Evolutionary conservation across 2,329 filamentous ascomycete genomes (phyloP).

Genomic region (Samsoniella hepiali): DNA sequence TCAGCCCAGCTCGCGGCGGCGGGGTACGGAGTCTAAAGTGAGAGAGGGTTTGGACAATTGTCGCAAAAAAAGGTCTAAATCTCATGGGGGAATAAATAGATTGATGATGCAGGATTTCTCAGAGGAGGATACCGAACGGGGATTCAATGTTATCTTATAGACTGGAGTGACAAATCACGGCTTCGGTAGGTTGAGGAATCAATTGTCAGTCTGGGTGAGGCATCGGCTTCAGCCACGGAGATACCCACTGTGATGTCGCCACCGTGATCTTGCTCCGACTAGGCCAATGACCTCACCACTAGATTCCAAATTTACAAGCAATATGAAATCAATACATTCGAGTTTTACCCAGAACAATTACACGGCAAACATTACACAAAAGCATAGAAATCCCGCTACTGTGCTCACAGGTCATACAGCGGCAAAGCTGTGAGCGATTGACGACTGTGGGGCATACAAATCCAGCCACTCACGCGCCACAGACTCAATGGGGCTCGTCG

Average conservation of each 20-base stretch:
- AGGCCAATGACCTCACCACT: conserved; percentile 7
- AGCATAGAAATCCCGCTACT: no score
- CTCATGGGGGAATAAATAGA: conserved; percentile 40
- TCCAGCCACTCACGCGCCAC: conserved; percentile 15
- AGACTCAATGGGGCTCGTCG: not conserved
- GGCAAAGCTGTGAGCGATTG: not conserved
- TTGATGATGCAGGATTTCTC: not conserved
- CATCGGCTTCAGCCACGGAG: conserved; percentile 9
- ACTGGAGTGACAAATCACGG: conserved; percentile 15
- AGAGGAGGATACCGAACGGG: not conserved
- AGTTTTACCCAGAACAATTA: not conserved
- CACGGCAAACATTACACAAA: not conserved
- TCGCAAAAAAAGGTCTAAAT: conserved; percentile 46
- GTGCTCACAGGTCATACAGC: not conserved
- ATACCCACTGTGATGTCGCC: conserved; percentile 14
- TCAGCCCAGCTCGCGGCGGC: conserved; percentile 23
- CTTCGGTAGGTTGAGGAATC: conserved; percentile 15
- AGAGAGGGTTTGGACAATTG: conserved; percentile 47
- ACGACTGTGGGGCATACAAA: not conserved
- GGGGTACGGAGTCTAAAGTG: conserved; percentile 32
- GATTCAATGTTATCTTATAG: not conserved
- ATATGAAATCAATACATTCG: not conserved
- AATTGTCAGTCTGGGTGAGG: not conserved
- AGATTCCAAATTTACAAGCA: not conserved
- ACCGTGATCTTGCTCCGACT: not conserved